Base-by-base conservation (phyloP, 2,329 filamentous ascomycete species). In the Canariomyces notabilis region DNA sequence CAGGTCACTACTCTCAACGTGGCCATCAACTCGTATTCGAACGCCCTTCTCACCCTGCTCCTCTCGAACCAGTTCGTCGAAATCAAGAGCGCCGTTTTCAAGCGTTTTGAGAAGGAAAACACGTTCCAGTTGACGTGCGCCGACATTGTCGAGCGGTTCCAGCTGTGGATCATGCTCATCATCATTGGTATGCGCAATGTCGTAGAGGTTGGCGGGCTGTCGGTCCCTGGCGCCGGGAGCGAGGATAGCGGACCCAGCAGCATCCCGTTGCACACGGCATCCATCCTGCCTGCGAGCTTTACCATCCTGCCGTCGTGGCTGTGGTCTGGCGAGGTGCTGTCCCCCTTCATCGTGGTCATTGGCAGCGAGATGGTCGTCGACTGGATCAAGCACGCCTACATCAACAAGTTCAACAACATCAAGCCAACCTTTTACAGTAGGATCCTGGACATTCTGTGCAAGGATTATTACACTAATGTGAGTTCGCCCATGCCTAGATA, bases 31-130 rank as follows among this genome's bases (percentile, higher is more conserved):
- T 96, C 91, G 0, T 98, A 98, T 66, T 96, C 90, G 0, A 98
- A 98, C 61, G 91, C 93, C 0, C 73, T 98, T 4, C 75, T 98
- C 26, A 96, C 93, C 0, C 77, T 98, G 1, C 74, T 98, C 2
- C 80, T 98, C 63, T 96, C 90, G 6, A 98, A 97, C 61, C 94
- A 98, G 62, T 98, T 98, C 59, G 93, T 98, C 35, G 93, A 98
- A 69, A 95, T 98, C 73, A 98, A 98, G 63, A 88, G 88, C 50
- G 94, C 90, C 0, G 94, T 98, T 1, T 98, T 98, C 74, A 97
- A 98, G 71, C 93, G 91, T 50, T 95, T 97, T 53, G 93, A 98
- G 59, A 97, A 96, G 64, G 93, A 98, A 62, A 97, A 95, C 55
- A 72, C 95, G 0, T 98, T 98, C 62, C 93, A 98, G 64, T 75